phyloP scores from a whole-genome alignment of 129 eudicot genomes.

The Flaveria sonorensis region DNA sequence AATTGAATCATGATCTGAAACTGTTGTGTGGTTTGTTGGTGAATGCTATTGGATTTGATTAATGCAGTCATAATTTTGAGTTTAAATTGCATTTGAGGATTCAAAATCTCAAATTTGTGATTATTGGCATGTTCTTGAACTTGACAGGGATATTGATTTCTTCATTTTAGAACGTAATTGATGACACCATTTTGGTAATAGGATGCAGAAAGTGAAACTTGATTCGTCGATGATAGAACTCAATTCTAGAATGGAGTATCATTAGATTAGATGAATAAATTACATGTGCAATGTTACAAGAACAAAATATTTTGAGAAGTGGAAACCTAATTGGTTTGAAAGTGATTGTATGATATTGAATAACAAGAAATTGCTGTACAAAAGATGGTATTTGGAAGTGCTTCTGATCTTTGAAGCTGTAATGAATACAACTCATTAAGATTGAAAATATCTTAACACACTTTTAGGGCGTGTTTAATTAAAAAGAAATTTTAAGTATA shows the following conservation, averaged over 20 bases:
- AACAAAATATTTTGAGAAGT: no score
- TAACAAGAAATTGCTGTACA: background rate
- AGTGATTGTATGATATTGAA: background rate
- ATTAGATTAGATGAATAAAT: background rate
- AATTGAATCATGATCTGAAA: constrained; percentile 15
- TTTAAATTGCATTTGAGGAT: background rate
- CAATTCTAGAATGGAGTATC: background rate
- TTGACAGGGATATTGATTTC: background rate
- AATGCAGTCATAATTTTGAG: background rate
- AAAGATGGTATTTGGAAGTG: constrained; percentile 2
- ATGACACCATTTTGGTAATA: background rate
- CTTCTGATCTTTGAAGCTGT: background rate
- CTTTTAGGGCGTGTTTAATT: background rate
- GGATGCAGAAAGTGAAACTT: background rate
- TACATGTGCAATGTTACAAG: no score
- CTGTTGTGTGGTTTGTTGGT: background rate
- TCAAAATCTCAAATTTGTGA: background rate
- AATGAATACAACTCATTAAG: background rate
- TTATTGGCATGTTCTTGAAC: background rate
- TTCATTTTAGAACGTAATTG: background rate
- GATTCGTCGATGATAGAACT: background rate
- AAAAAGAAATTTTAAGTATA: background rate
- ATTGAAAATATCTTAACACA: background rate
- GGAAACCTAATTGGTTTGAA: background rate
- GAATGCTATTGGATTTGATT: constrained; percentile 3